Base-by-base conservation (phyloP, 2,329 filamentous ascomycete genomes). In the Alternaria ventricosa region DNA sequence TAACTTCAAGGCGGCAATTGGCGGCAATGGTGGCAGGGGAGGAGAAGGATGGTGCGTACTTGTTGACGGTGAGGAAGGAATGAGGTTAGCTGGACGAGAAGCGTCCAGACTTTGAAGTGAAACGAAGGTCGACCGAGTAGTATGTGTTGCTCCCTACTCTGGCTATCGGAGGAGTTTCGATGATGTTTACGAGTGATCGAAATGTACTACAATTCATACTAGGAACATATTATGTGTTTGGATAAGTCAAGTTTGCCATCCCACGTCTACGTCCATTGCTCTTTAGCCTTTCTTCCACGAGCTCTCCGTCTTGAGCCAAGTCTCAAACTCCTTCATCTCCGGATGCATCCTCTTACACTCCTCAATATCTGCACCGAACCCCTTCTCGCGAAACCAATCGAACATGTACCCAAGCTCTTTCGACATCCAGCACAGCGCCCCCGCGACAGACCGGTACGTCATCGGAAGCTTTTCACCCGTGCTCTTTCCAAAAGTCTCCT, bases 1-100 rank as follows among this genome's bases (percentile, higher is more conserved):
- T 49, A 86, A 91, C 68, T 97, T 96, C 73, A 83, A 89, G 69
- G 88, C 89, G 41, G 90, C 84, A 49, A 86, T 93, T 36, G 90
- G 92, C 45, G 78, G 77, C 1, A 71, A 77, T n/a, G 75, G 74
- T 0, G 76, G 76, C 1, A 54, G 66, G 1, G 78, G 79, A 2
- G 71, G 73, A 0, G 79, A 82, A 63, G 78, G 78, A 0, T 82
- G 80, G 80, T 82, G 80, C 67, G 79, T 81, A 43, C 71, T 82
- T 33, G 79, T 82, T 6, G 80, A 82, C 70, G 80, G 80, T 2
- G 80, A 81, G 57, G 74, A 74, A 43, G 79, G 77, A 9, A 59
- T 82, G 66, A 71, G 61, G 56, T 25, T 64, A 53, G 79, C 80
- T 10, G 78, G 72, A 30, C 73, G 78, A 61, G 75, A 80, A 57